Percentiles rank a stretch among this genome's conserved stretches.
These are phyloP conservation scores for Neurospora hispaniola DNA, from an alignment of 495 filamentous ascomycete genomes.

Conservation along the genomic window DNA sequence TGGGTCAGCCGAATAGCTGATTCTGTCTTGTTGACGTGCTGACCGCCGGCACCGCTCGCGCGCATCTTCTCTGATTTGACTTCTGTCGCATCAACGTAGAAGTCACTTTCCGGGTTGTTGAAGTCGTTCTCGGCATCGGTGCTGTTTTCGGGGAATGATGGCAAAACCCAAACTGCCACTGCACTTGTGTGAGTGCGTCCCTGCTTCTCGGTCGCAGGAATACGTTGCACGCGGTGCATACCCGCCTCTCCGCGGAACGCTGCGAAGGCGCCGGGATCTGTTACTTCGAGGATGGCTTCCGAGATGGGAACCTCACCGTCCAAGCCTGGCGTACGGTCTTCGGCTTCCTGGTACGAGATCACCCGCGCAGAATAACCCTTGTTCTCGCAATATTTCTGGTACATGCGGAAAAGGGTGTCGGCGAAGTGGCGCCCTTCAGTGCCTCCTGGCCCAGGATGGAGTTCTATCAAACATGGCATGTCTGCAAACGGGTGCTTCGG, in stretches of 20 bases:
- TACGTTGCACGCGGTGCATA: conserved; percentile 88
- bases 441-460: conserved; percentile 88
- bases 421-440: conserved; percentile 86
- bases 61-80: conserved; percentile 86
- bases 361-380: conserved; percentile 36
- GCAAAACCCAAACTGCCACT: conserved; percentile 81
- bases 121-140: conserved; percentile 44
- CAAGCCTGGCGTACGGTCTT: conserved; percentile 44
- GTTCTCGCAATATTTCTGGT: conserved; percentile 62
- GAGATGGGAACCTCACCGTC: conserved; percentile 51
- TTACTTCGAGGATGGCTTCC: conserved; percentile 85
- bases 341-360: conserved; percentile 38
- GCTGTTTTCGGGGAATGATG: conserved; percentile 58
- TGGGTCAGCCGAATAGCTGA: conserved; percentile 91
- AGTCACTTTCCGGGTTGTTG: conserved; percentile 78
- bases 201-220: conserved; percentile 80
- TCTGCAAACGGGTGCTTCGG: conserved; percentile 89
- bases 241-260: conserved; percentile 76
- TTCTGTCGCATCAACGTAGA: conserved; percentile 78
- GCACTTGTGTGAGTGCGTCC: conserved; percentile 91
- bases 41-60: conserved; percentile 82
- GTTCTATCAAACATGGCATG: conserved; percentile 82
- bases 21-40: conserved; percentile 98
- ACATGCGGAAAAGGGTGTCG: conserved; percentile 81
- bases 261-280: conserved; percentile 65